Evolutionary conservation across 202 grass and related monocot species (phyloP).

Genomic region (Bolboschoenoplectus hybrid): DNA sequence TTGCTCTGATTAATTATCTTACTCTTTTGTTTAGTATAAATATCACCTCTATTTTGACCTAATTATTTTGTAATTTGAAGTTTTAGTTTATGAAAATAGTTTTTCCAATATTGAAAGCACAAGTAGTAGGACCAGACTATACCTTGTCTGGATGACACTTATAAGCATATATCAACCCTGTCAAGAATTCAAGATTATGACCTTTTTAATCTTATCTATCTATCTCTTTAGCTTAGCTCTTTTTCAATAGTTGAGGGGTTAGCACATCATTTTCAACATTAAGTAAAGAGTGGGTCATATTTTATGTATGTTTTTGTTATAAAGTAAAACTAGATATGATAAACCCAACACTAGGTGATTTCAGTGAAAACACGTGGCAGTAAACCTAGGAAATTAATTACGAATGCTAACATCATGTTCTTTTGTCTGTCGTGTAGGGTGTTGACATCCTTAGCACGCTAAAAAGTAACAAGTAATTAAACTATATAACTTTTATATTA

Average conservation of each 20-base stretch:
- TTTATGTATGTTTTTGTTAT: neutral
- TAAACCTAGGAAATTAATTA: constrained; percentile 16
- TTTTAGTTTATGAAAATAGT: constrained; percentile 1
- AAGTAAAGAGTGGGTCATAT: constrained; percentile 31
- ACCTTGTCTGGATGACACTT: neutral
- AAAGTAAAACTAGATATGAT: constrained; percentile 29
- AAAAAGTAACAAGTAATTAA: neutral
- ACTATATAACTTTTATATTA: neutral
- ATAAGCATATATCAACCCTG: neutral
- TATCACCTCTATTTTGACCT: neutral
- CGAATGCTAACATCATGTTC: constrained; percentile 4
- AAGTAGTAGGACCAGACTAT: constrained; percentile 7
- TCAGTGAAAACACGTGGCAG: neutral
- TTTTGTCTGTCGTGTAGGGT: constrained; percentile 16
- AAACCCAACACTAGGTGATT: constrained; percentile 24
- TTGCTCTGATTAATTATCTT: no score
- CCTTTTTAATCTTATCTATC: constrained; percentile 24
- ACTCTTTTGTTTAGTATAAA: no score
- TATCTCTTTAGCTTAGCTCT: constrained; percentile 19
- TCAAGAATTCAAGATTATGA: constrained; percentile 14
- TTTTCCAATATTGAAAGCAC: constrained; percentile 16
- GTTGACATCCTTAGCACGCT: constrained; percentile 16
- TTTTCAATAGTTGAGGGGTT: constrained; percentile 28
- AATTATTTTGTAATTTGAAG: neutral
- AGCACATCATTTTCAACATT: constrained; percentile 35